Conservation (phyloP, 306 rosid species). For the Gynostemma pentaphyllum region DNA sequence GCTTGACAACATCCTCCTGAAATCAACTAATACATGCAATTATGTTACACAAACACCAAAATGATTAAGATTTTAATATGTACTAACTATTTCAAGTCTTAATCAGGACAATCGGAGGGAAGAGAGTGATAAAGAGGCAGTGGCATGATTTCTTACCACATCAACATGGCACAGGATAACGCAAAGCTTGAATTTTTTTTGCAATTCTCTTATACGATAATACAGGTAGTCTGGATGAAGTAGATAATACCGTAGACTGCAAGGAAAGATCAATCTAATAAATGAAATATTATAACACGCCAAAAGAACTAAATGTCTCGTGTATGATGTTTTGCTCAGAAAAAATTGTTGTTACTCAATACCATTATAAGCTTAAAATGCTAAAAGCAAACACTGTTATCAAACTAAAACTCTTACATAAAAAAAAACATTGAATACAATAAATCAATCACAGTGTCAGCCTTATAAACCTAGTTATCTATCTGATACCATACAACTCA, state of each 20-base stretch:
- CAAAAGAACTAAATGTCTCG: not conserved
- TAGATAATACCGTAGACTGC: constrained; percentile 97
- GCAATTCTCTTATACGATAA: constrained; percentile 84
- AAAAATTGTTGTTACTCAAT: not conserved
- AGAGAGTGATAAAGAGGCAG: constrained; percentile 4
- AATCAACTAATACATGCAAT: constrained; percentile 14
- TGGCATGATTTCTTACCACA: constrained; percentile 45
- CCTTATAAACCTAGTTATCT: not conserved
- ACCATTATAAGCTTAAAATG: not conserved
- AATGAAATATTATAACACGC: not conserved
- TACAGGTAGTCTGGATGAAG: constrained; percentile 92
- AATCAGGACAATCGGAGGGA: constrained; percentile 7
- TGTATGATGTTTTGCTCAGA: not conserved
- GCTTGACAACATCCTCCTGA: constrained; percentile 91
- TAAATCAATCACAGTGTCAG: not conserved
- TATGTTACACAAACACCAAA: not conserved
- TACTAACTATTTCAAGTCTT: not conserved
- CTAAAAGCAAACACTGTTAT: not conserved
- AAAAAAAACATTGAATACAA: not conserved
- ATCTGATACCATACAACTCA: not conserved
- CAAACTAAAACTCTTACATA: constrained; percentile 1
- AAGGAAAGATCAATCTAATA: constrained; percentile 21
- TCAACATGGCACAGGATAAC: constrained; percentile 84
- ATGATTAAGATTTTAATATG: not conserved
- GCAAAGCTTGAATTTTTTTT: constrained; percentile 86